These are phyloP conservation scores for Gnomoniopsis smithogilvyi DNA, from an alignment of 2,329 filamentous ascomycete genomes.

Conservation along the genomic window DNA sequence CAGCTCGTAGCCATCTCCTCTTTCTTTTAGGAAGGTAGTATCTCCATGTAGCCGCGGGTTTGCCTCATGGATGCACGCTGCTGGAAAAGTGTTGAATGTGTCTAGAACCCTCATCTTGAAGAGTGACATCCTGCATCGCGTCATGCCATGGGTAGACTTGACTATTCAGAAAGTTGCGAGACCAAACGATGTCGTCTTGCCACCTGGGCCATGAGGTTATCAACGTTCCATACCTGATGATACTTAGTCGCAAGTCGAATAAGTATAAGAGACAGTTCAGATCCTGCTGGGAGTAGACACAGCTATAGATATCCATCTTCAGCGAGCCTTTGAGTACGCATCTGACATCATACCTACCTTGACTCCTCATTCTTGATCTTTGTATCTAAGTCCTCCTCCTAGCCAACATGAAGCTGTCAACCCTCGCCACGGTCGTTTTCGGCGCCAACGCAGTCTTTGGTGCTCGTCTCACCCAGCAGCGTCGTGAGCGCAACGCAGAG, in stretches of 20 bases:
- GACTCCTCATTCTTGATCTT: not conserved
- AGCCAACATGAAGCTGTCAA: conserved; percentile 14
- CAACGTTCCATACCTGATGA: not conserved
- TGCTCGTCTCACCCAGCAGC: conserved; percentile 14
- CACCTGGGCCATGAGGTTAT: not conserved
- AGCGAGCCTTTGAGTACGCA: not conserved
- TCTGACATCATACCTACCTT: not conserved
- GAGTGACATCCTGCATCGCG: not conserved
- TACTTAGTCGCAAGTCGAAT: not conserved
- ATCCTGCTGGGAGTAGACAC: not conserved
- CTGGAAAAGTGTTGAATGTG: not conserved
- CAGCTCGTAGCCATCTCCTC: not conserved
- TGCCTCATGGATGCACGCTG: not conserved
- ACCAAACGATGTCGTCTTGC: not conserved
- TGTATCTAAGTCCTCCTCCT: not conserved
- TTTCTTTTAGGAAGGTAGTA: not conserved
- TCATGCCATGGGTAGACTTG: not conserved
- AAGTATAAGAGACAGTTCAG: not conserved
- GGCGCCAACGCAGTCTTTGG: conserved; percentile 7
- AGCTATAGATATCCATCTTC: not conserved
- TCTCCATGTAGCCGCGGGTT: not conserved
- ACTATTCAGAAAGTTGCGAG: not conserved
- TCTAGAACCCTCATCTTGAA: not conserved
- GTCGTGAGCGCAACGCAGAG: conserved; percentile 13
- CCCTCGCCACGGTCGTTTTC: conserved; percentile 2